These are phyloP conservation scores for Oenanthe sinensis DNA, from an alignment of 129 eudicot species.

Conservation along the genomic window DNA sequence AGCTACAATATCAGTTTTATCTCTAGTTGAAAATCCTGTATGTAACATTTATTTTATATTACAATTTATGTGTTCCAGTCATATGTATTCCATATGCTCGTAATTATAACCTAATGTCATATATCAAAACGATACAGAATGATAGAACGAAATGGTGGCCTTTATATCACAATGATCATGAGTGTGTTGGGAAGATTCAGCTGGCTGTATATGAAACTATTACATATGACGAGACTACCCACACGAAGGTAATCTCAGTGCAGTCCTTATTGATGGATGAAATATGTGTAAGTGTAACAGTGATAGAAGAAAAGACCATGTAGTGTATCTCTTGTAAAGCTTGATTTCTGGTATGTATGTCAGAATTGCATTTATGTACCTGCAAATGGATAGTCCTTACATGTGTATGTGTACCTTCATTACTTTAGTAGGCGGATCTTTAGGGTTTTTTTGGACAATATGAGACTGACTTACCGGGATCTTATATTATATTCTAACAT, in stretches of 20 bases:
- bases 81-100: not conserved
- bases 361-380: not conserved
- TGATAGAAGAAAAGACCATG: not conserved
- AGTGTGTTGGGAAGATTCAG: conserved; percentile 82
- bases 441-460: not conserved
- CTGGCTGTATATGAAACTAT: conserved; percentile 55
- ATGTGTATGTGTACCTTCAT: not conserved
- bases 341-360: not conserved
- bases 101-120: not conserved
- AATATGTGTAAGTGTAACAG: not conserved
- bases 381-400: not conserved
- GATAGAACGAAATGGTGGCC: conserved; percentile 89
- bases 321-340: not conserved
- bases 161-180: conserved; percentile 59
- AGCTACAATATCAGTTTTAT: conserved; percentile 62
- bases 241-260: conserved; percentile 46
- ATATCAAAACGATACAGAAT: conserved; percentile 34
- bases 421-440: not conserved
- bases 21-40: conserved; percentile 66
- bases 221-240: conserved; percentile 55
- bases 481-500: too few species aligned
- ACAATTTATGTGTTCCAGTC: not conserved
- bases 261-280: not conserved
- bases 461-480: too few species aligned
- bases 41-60: conserved; percentile 18